A percentile compares a stretch with the other conserved stretches of the same genome.
phyloP scores from a whole-genome alignment of 495 filamentous ascomycete species.

The Xylaria curta region DNA sequence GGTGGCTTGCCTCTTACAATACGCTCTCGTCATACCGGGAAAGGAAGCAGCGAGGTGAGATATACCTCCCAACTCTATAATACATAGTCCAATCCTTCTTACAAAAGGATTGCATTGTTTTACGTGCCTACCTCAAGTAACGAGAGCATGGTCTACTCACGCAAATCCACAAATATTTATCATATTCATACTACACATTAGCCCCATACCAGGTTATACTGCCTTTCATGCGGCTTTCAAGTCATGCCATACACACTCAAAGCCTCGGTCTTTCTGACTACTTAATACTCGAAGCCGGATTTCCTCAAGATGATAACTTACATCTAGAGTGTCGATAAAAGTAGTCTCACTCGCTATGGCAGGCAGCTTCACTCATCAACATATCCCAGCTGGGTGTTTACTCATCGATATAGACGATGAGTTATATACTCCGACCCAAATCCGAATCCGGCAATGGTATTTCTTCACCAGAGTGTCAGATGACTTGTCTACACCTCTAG shows the following conservation, averaged over 20 bases:
- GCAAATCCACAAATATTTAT: neutral
- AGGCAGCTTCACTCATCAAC: constrained; percentile 31
- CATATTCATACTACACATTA: too few species aligned
- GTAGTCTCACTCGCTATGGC: constrained; percentile 16
- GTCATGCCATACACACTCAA: neutral
- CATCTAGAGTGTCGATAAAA: neutral
- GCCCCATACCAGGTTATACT: neutral
- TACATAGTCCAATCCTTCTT: too few species aligned
- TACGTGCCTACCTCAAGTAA: neutral
- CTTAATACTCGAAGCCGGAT: neutral
- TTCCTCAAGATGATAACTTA: neutral
- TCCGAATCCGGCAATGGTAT: constrained; percentile 10
- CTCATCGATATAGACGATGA: constrained; percentile 28
- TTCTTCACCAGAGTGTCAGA: constrained; percentile 30
- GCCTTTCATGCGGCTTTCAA: constrained; percentile 3
- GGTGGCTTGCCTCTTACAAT: neutral
- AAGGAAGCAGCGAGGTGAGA: neutral
- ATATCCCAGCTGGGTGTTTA: constrained; percentile 49
- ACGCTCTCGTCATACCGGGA: neutral
- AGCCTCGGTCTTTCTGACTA: neutral
- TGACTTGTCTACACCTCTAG: constrained; percentile 12
- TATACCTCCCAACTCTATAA: neutral
- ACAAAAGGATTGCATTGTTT: too few species aligned
- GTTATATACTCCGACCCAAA: neutral
- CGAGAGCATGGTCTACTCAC: neutral